A percentile compares a stretch with the other conserved stretches of the same genome.
These are phyloP conservation scores for Rosa chinensis DNA, from an alignment of 306 rosid genomes.

Conservation along the genomic window DNA sequence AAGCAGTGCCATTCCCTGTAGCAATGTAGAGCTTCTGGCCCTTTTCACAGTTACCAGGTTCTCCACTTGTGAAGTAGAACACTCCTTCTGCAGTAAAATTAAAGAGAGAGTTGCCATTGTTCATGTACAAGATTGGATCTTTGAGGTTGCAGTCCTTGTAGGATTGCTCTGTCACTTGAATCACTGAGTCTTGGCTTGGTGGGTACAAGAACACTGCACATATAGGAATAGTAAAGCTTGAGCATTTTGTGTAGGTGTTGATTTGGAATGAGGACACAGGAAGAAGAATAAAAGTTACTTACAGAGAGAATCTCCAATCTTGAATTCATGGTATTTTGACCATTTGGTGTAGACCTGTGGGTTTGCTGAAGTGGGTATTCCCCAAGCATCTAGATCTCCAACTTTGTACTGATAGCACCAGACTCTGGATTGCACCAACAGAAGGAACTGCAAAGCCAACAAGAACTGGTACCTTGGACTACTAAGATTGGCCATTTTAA, in stretches of 20 bases:
- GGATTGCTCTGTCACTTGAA: conserved; percentile 67
- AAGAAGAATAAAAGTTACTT: conserved; percentile 36
- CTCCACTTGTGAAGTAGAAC: conserved; percentile 81
- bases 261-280: background rate
- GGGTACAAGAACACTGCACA: conserved; percentile 82
- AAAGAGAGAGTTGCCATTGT: conserved; percentile 85
- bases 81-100: conserved; percentile 65
- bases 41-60: conserved; percentile 62
- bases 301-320: conserved; percentile 85
- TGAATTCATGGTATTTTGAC: conserved; percentile 66
- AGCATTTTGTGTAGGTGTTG: background rate
- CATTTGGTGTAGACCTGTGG: conserved; percentile 68
- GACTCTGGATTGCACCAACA: conserved; percentile 46
- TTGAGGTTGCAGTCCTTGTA: conserved; percentile 67
- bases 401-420: conserved; percentile 68
- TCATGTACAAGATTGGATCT: conserved; percentile 72
- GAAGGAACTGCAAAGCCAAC: conserved; percentile 36
- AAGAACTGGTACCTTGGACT: conserved; percentile 6
- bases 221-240: background rate
- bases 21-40: conserved; percentile 69
- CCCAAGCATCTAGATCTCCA: conserved; percentile 94
- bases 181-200: conserved; percentile 92
- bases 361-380: conserved; percentile 63
- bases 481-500: conserved; percentile 39
- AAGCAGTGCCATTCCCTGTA: conserved; percentile 44